A percentile compares a stretch with the other conserved stretches of the same genome.
Conservation (phyloP, 495 filamentous ascomycete genomes). For the Rhypophila decipiens region DNA sequence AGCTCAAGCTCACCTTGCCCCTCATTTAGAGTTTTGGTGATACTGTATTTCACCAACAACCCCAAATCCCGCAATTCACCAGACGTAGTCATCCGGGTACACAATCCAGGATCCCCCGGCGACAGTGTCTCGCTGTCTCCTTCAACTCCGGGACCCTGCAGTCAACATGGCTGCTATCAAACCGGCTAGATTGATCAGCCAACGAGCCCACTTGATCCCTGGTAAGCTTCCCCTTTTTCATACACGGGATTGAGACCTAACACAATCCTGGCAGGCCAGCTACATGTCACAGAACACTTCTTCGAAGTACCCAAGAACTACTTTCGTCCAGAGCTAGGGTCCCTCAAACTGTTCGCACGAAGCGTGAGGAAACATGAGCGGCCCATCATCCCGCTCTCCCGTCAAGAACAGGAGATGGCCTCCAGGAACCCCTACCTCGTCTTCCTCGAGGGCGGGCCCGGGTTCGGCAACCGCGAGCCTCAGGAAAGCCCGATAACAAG, state of each 20-base stretch:
- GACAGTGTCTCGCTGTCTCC: too few relatives aligned
- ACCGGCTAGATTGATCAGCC: constrained; percentile 17
- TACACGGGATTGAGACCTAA: not conserved
- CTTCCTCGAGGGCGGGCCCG: constrained; percentile 71
- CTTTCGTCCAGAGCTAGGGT: constrained; percentile 51
- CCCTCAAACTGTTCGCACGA: constrained; percentile 68
- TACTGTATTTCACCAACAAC: too few relatives aligned
- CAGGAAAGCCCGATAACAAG: constrained; percentile 63
- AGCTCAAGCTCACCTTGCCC: too few relatives aligned
- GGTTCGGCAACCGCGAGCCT: constrained; percentile 65
- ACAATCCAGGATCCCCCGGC: too few relatives aligned
- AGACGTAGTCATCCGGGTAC: too few relatives aligned
- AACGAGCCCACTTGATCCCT: constrained; percentile 16
- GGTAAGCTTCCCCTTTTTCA: constrained; percentile 7
- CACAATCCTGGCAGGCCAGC: constrained; percentile 51
- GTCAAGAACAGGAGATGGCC: constrained; percentile 32
- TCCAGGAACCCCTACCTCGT: constrained; percentile 46
- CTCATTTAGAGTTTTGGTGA: too few relatives aligned
- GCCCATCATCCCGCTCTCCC: constrained; percentile 42
- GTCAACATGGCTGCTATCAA: constrained; percentile 6
- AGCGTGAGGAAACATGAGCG: constrained; percentile 58
- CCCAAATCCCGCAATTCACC: too few relatives aligned
- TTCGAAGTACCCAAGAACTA: constrained; percentile 82
- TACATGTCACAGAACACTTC: constrained; percentile 72
- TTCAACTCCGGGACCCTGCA: not conserved